Evolutionary conservation across 768 basidiomycete species (phyloP).

Genomic region (Lepiota brunneoincarnata): DNA sequence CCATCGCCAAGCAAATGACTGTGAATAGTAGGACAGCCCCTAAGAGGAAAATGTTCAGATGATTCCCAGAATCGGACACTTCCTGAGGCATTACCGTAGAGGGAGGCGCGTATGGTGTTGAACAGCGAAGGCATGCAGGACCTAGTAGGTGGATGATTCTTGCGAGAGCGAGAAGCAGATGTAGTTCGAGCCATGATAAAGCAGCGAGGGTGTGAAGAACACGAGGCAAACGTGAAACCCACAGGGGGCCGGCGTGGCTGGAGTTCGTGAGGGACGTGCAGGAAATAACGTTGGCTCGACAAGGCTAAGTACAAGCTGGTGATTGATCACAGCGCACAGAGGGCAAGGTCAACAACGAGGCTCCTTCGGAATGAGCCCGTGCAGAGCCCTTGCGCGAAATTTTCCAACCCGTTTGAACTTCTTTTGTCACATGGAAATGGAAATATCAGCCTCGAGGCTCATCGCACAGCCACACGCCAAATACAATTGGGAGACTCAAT

Average conservation of each 20-base stretch:
- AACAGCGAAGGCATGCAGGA: conserved; percentile 68
- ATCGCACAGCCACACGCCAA: conserved; percentile 23
- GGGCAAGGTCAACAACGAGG: conserved; percentile 17
- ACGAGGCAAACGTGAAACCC: conserved; percentile 48
- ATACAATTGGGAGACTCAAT: background rate
- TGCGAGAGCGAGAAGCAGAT: conserved; percentile 25
- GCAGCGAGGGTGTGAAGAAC: conserved; percentile 29
- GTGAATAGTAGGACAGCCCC: conserved; percentile 72
- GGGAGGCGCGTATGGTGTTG: conserved; percentile 61
- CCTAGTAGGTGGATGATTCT: conserved; percentile 26
- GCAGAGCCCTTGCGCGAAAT: conserved; percentile 22
- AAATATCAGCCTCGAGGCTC: conserved; percentile 30
- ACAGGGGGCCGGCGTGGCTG: conserved; percentile 12
- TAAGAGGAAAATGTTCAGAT: conserved; percentile 22
- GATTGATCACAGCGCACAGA: conserved; percentile 10
- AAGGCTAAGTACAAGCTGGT: background rate
- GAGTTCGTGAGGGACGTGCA: conserved; percentile 17
- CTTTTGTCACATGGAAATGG: conserved; percentile 12
- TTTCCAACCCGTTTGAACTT: conserved; percentile 12
- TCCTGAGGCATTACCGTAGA: conserved; percentile 56
- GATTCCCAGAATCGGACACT: conserved; percentile 7
- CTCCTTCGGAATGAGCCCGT: conserved; percentile 18
- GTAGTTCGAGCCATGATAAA: conserved; percentile 43
- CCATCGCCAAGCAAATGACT: conserved; percentile 75
- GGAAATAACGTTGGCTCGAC: background rate